Conservation (phyloP, 2,329 filamentous ascomycete species). For the Neofusicoccum parvum region DNA sequence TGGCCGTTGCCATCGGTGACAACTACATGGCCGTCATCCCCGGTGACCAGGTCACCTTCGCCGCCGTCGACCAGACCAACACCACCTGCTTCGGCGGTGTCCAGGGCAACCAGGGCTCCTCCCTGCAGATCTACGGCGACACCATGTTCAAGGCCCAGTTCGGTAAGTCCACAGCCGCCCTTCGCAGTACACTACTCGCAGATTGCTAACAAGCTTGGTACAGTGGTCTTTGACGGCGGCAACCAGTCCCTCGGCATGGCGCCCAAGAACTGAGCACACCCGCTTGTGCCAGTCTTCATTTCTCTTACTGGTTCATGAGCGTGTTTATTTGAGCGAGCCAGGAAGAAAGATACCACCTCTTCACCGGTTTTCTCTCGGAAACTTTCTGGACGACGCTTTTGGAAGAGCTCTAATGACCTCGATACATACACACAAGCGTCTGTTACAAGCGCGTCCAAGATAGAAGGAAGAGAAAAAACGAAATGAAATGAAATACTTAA, state of each 20-base stretch:
- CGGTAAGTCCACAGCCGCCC: conserved; percentile 28
- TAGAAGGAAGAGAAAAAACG: not conserved
- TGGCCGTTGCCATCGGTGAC: conserved; percentile 59
- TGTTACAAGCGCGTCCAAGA: not conserved
- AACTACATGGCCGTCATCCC: conserved; percentile 59
- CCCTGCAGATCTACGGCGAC: conserved; percentile 66
- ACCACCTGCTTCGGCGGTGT: conserved; percentile 69
- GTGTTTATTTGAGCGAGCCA: not conserved
- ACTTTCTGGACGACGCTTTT: not conserved
- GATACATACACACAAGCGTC: not conserved
- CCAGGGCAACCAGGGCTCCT: conserved; percentile 57
- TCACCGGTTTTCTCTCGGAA: not conserved
- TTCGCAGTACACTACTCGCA: not conserved
- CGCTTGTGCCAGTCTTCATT: too few species aligned
- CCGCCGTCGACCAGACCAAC: conserved; percentile 40
- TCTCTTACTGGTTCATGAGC: not conserved
- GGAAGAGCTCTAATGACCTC: not conserved
- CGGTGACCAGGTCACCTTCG: conserved; percentile 48
- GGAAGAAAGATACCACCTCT: not conserved
- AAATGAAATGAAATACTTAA: conserved; percentile 2
- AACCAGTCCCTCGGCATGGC: conserved; percentile 58
- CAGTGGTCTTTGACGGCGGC: conserved; percentile 57
- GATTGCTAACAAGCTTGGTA: not conserved
- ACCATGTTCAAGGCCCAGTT: conserved; percentile 62
- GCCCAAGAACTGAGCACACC: conserved; percentile 32